Evolutionary conservation across 2,329 filamentous ascomycete species (phyloP).

Genomic region (Diaporthe capsici): DNA sequence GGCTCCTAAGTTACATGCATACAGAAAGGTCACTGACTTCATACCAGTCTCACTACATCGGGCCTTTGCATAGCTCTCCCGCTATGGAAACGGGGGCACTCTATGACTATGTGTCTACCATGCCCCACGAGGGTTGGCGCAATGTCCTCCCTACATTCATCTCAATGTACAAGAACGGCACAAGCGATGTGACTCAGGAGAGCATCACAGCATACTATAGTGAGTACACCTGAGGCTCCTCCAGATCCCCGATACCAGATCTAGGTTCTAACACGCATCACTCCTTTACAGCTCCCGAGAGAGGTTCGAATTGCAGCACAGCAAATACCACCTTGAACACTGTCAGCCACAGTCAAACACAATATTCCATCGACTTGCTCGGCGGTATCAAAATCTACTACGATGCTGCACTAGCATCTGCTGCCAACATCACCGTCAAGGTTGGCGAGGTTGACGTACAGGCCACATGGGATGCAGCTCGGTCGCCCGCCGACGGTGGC

Average conservation of each 20-base stretch:
- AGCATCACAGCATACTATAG: slow-evolving; percentile 19
- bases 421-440: slow-evolving; percentile 5
- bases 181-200: slow-evolving; percentile 7
- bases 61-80: slow-evolving; percentile 52
- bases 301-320: slow-evolving; percentile 4
- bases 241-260: not conserved
- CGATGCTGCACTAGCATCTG: not conserved
- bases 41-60: slow-evolving; percentile 64
- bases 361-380: slow-evolving; percentile 1
- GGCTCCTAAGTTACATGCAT: not conserved
- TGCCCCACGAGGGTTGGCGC: slow-evolving; percentile 24
- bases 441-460: not conserved
- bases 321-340: slow-evolving; percentile 23
- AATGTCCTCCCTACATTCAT: slow-evolving; percentile 17
- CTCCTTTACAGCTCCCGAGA: not conserved
- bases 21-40: not conserved
- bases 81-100: not conserved
- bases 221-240: not conserved
- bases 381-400: slow-evolving; percentile 27
- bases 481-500: slow-evolving; percentile 3
- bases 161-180: slow-evolving; percentile 12
- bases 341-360: not conserved
- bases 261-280: not conserved
- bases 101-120: slow-evolving; percentile 23
- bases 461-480: not conserved